Evolutionary conservation across 1,139 yeast genomes (phyloP), one percentile per base, ranked within the genome.

Genomic region (Protomyces inundatus): DNA sequence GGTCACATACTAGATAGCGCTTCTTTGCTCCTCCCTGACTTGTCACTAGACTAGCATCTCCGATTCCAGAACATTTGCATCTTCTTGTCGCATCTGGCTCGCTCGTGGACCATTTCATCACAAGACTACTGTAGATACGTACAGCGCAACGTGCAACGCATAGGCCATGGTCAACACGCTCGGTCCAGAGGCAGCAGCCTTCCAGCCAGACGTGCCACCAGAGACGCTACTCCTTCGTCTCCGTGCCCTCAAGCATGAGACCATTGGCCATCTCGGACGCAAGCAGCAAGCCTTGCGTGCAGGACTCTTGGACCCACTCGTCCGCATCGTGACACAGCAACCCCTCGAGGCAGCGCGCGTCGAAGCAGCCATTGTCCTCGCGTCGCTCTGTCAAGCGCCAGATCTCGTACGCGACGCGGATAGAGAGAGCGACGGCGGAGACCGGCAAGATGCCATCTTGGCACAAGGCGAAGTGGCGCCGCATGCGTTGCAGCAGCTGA

Each of bases 251-350:
- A 75, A 75, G 65, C 73, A 74, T 66, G 67, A 72, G 9, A 66
- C 74, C n/a, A 75, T 75, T 45, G 77, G 77, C 16, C 77, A 75
- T 60, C 70, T 71, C 50, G 75, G 73, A 39, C 71, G 73, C 61
- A 75, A 75, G 66, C 68, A 69, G 33, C 66, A 64, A 37, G 71
- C 68, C 42, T 66, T 72, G 32, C 67, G 67, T 10, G 67, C 68
- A 14, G 71, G 72, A 10, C 67, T 73, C 10, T 69, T 74, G 14
- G 69, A 68, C 1, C 69, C 68, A 9, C 67, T 75, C 52, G 67
- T 74, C 6, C 65, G 64, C 16, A 67, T 74, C 14, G 67, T 74
- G n/a, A 66, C 64, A 9, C 23, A 33, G 61, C 64, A 39, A 69
- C 32, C 10, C 23, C 32, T 30, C n/a, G 42, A 3, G 9, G 71